Conservation (phyloP, 768 basidiomycete genomes). For the Trametopsis cervina region DNA sequence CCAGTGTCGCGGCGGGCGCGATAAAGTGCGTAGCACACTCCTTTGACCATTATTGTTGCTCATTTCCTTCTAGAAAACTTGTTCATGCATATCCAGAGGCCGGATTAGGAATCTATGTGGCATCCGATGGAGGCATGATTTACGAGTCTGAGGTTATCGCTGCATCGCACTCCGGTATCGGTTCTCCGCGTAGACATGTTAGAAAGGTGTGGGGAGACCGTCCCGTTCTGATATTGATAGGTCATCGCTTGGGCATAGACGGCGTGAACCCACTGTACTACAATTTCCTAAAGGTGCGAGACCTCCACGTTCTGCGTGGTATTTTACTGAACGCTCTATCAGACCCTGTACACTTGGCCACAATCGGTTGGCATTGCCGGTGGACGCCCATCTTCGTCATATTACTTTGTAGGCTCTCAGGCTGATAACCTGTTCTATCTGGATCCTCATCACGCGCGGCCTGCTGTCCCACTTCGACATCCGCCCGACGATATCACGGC, state of each 20-base stretch:
- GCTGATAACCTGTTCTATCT: constrained; percentile 82
- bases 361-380: constrained; percentile 97
- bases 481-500: constrained; percentile 25
- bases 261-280: constrained; percentile 95
- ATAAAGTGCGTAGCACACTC: constrained; percentile 53
- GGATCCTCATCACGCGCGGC: constrained; percentile 73
- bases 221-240: constrained; percentile 82
- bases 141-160: constrained; percentile 83
- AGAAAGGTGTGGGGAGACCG: constrained; percentile 62
- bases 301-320: too few relatives aligned
- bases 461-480: constrained; percentile 64
- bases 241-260: constrained; percentile 82
- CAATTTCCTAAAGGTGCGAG: constrained; percentile 69
- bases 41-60: not conserved
- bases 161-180: constrained; percentile 45
- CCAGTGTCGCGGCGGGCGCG: constrained; percentile 94
- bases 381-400: constrained; percentile 92
- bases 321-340: too few relatives aligned
- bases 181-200: constrained; percentile 21
- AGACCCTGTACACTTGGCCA: constrained; percentile 88
- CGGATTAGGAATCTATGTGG: constrained; percentile 74
- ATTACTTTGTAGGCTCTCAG: constrained; percentile 95
- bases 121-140: constrained; percentile 66
- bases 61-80: constrained; percentile 46
- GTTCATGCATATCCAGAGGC: constrained; percentile 75